Evolutionary conservation across 495 filamentous ascomycete genomes (phyloP), one percentile per base, ranked within the genome.

Genomic region (Durotheca rogersii): DNA sequence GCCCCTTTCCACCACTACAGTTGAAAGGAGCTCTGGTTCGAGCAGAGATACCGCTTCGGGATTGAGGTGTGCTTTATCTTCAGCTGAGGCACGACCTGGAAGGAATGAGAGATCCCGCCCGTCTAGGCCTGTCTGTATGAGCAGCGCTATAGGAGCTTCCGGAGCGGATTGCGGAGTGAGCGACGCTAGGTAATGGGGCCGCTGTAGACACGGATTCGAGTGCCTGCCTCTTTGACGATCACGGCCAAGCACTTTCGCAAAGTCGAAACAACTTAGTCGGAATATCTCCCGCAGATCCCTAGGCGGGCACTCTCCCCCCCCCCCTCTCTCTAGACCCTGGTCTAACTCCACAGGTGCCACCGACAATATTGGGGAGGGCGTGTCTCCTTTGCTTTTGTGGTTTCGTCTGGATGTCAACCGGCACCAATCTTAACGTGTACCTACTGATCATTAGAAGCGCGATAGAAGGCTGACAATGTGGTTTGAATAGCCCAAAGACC

Each of bases 401-500:
- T 27, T 9, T 9, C 23, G 14, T 25, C 11, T 6, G n/a, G n/a
- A 23, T 4, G 14, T 12, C 7, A 4, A 2, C 7, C 3, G 12
- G 11, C 11, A 14, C 35, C 21, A 20, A 46, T 30, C 40, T 37
- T 49, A 1, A 39, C 30, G 40, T 47, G 32, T 25, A 23, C 18
- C 12, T 34, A 37, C 21, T 12, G 49, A 12, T 41, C 12, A 16
- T n/a, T 52, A 31, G 2, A 43, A 42, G 34, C n/a, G 18, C 36
- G 31, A 19, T 38, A 35, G 39, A 50, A 47, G 42, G 56, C 56
- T 59, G 37, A 59, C 50, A 10, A 43, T 54, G 0, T 51, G 41
- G 7, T 57, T 37, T 58, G n/a, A 44, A 62, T 65, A 85, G 82
- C 78, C 21, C 75, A 81, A 52, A 74, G 82, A 41, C 82, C 82